phyloP scores from a whole-genome alignment of 2,329 filamentous ascomycete species.

The Penicillium digitatum region DNA sequence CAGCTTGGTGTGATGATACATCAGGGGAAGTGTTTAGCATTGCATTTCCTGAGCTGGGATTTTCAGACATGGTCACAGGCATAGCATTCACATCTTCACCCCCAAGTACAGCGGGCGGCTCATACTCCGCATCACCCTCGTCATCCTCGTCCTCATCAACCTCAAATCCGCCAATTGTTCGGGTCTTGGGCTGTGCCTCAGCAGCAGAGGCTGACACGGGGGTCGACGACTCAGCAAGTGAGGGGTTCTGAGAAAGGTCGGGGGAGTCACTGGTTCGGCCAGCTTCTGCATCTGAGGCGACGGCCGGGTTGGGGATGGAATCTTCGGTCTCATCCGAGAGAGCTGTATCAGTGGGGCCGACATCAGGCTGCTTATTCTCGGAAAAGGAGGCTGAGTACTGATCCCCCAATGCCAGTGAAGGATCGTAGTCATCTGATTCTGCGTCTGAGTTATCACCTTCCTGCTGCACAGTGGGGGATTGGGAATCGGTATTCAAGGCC shows the following conservation, averaged over 20 bases:
- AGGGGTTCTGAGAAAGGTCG: constrained; percentile 32
- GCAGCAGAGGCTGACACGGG: constrained; percentile 32
- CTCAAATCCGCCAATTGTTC: constrained; percentile 59
- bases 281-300: constrained; percentile 28
- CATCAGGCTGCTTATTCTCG: constrained; percentile 32
- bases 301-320: constrained; percentile 21
- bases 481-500: constrained; percentile 40
- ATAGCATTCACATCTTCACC: constrained; percentile 48
- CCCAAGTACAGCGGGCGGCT: constrained; percentile 51
- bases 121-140: constrained; percentile 47
- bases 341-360: constrained; percentile 24
- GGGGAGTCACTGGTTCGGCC: constrained; percentile 27
- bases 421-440: constrained; percentile 55
- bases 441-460: constrained; percentile 53
- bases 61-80: constrained; percentile 50
- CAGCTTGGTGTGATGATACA: constrained; percentile 59
- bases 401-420: constrained; percentile 47
- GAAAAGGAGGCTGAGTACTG: constrained; percentile 36
- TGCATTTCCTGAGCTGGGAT: constrained; percentile 54
- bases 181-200: constrained; percentile 43
- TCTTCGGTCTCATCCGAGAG: constrained; percentile 23
- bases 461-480: constrained; percentile 48
- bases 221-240: constrained; percentile 36
- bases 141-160: constrained; percentile 60
- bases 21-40: constrained; percentile 55